Conservation (phyloP, 192 early-diverging fungal species). For the Spizellomyces punctatus region DNA sequence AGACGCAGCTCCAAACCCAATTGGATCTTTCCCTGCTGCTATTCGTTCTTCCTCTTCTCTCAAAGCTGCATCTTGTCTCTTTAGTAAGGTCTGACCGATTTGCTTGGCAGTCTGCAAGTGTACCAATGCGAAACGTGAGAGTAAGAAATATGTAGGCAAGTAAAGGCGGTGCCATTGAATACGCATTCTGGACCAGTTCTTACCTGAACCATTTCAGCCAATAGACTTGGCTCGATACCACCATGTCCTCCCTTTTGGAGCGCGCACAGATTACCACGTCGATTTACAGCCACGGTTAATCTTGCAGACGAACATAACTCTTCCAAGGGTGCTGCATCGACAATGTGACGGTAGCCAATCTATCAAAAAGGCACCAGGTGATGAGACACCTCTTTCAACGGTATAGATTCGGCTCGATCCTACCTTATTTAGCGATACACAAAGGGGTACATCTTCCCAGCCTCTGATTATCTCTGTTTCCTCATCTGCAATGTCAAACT, state of each 20-base stretch:
- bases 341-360: slow-evolving; percentile 81
- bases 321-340: slow-evolving; percentile 89
- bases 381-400: no score
- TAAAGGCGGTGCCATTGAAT: no score
- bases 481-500: slow-evolving; percentile 94
- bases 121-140: neutral
- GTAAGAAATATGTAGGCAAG: neutral
- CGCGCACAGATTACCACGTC: slow-evolving; percentile 77
- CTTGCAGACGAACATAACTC: slow-evolving; percentile 83
- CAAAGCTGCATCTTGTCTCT: slow-evolving; percentile 20
- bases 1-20: slow-evolving; percentile 3
- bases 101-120: slow-evolving; percentile 27
- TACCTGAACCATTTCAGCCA: slow-evolving; percentile 78
- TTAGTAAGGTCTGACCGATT: slow-evolving; percentile 21
- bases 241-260: slow-evolving; percentile 82
- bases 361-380: slow-evolving; percentile 22
- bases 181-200: neutral
- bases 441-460: slow-evolving; percentile 76
- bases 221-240: slow-evolving; percentile 73
- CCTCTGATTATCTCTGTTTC: slow-evolving; percentile 80
- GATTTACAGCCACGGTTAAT: slow-evolving; percentile 81
- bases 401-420: no score
- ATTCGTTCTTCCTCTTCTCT: slow-evolving; percentile 34
- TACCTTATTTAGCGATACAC: slow-evolving; percentile 85
- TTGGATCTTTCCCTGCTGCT: slow-evolving; percentile 12